Evolutionary conservation across 768 basidiomycete species (phyloP).

Genomic region (Kwoniella dendrophila): DNA sequence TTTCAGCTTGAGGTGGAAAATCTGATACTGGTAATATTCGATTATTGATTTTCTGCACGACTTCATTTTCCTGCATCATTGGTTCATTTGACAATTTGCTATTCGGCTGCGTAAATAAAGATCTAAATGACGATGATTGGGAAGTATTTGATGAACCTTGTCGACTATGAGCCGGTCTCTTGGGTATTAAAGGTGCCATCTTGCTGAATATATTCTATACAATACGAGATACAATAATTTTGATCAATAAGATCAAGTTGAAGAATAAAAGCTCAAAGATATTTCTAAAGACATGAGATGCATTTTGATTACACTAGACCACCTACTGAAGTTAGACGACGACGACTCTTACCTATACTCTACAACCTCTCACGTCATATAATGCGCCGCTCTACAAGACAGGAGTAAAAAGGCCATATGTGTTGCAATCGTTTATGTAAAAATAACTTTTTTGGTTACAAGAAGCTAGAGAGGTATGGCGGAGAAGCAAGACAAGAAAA

Average conservation of each 20-base stretch:
- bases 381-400: too few relatives aligned
- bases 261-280: too few relatives aligned
- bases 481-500: too few relatives aligned
- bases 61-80: neutral
- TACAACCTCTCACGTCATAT: too few relatives aligned
- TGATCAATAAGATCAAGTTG: neutral
- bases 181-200: neutral
- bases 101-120: constrained; percentile 9
- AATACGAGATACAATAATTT: neutral
- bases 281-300: too few relatives aligned
- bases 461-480: neutral
- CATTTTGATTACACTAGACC: too few relatives aligned
- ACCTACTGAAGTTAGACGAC: too few relatives aligned
- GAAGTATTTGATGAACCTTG: constrained; percentile 5
- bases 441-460: too few relatives aligned
- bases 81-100: neutral
- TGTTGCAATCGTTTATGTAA: too few relatives aligned
- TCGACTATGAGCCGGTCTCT: neutral
- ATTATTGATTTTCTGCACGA: too few relatives aligned
- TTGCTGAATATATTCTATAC: neutral
- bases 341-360: too few relatives aligned
- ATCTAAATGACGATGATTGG: constrained; percentile 4
- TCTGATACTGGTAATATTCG: constrained; percentile 16
- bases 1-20: constrained; percentile 14
- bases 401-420: too few relatives aligned